phyloP scores from a whole-genome alignment of 2,329 filamentous ascomycete species.

The Colletotrichum cordylinicola region DNA sequence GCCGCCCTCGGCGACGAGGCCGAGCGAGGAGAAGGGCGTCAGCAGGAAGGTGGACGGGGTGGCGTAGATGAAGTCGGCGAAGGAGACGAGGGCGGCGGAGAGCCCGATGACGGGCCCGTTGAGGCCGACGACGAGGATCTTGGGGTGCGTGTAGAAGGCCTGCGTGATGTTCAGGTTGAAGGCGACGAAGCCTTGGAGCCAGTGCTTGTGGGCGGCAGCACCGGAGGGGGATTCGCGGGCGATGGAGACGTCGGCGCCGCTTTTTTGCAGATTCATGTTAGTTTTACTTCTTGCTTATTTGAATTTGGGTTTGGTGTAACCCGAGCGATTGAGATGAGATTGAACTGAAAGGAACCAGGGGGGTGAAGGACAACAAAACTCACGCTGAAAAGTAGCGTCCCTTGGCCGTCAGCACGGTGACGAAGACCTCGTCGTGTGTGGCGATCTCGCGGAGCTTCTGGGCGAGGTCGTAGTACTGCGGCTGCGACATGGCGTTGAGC shows the following conservation, averaged over 20 bases:
- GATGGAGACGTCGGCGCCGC: conserved; percentile 79
- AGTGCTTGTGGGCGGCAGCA: conserved; percentile 51
- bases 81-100: conserved; percentile 80
- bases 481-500: conserved; percentile 79
- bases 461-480: conserved; percentile 80
- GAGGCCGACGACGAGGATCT: conserved; percentile 88
- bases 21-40: conserved; percentile 89
- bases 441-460: conserved; percentile 79
- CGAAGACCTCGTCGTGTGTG: conserved; percentile 76
- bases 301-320: neutral
- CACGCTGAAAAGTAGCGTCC: conserved; percentile 92
- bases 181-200: conserved; percentile 75
- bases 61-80: conserved; percentile 92
- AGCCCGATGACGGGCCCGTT: conserved; percentile 93
- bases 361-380: conserved; percentile 30
- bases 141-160: conserved; percentile 91
- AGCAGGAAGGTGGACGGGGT: conserved; percentile 83
- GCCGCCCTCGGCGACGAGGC: conserved; percentile 88
- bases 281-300: neutral
- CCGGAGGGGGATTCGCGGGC: conserved; percentile 46
- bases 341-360: neutral
- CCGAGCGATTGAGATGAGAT: neutral
- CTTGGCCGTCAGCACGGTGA: conserved; percentile 84
- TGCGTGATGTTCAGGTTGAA: conserved; percentile 91
- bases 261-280: conserved; percentile 49